Evolutionary conservation across 2,329 filamentous ascomycete species (phyloP), one percentile per base, ranked within the genome.

Genomic region (Aureobasidium sp.): DNA sequence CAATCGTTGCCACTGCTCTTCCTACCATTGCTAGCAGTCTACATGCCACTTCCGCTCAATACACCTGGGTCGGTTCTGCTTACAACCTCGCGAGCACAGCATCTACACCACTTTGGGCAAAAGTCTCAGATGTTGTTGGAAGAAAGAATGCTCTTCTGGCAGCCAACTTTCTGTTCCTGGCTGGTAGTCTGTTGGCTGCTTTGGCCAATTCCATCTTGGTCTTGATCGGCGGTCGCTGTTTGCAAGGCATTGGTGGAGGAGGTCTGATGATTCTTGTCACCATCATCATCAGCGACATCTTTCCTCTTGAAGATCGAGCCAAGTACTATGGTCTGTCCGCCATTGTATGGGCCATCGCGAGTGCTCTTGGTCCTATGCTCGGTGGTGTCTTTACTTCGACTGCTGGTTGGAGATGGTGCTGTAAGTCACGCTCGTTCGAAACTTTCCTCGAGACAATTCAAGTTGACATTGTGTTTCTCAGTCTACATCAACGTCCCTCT

Each of bases 31-130:
- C 80, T 4, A 68, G 69, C 32, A 74, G 85, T 56, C 79, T 90
- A 57, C 64, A 81, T 38, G 86, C 49, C 17, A 52, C 84, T 5
- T 80, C 80, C 3, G 72, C 79, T 12, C 86, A 85, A 24, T 90
- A 89, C 68, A 82, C 83, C 5, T 90, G 86, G 86, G 25, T 55
- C 3, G 49, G 49, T 16, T 32, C 25, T 4, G 49, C 49, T 1
- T 52, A 52, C 11, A 52, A 52, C 7, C 49, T 52, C 7, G 49
- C 49, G 10, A 42, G 25, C 24, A 52, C 49, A 17, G 49, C 49
- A 35, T 52, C 49, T 6, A 52, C 49, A 52, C 49, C 49, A 17
- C 49, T 52, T 7, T 52, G 49, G 49, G 49, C 49, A 3, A 52
- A 52, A 8, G 8, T 52, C 1, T 52, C 49, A 3, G 49, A 52